Evolutionary conservation across 441 rosid genomes (phyloP).

Genomic region (Sinapis alba): DNA sequence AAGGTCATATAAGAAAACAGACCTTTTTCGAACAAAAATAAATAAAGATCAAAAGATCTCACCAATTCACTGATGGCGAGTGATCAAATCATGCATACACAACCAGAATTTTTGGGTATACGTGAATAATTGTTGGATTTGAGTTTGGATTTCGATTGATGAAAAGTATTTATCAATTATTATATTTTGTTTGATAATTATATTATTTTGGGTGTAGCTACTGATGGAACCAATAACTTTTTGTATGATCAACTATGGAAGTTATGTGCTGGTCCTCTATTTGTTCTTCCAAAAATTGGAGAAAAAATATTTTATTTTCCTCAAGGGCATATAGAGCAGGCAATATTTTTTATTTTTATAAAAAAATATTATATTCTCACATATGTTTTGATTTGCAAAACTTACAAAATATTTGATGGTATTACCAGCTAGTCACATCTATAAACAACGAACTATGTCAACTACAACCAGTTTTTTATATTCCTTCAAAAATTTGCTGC

Average conservation of each 20-base stretch:
- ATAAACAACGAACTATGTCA: constrained; percentile 11
- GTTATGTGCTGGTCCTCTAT: neutral
- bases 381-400: neutral
- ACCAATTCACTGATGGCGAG: neutral
- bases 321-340: neutral
- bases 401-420: too few relatives aligned
- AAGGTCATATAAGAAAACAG: neutral
- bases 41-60: neutral
- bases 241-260: too few relatives aligned
- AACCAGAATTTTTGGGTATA: neutral
- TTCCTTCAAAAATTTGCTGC: too few relatives aligned
- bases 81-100: neutral
- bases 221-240: too few relatives aligned
- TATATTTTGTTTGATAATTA: too few relatives aligned
- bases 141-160: neutral
- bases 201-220: too few relatives aligned
- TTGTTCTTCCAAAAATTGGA: neutral
- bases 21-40: neutral
- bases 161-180: neutral
- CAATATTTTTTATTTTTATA: neutral
- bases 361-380: neutral
- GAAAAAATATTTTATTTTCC: neutral
- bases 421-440: neutral
- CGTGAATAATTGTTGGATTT: neutral
- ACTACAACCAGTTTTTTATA: too few relatives aligned